phyloP scores from a whole-genome alignment of 2,329 filamentous ascomycete species.

The Allantophomopsis cytisporea region DNA sequence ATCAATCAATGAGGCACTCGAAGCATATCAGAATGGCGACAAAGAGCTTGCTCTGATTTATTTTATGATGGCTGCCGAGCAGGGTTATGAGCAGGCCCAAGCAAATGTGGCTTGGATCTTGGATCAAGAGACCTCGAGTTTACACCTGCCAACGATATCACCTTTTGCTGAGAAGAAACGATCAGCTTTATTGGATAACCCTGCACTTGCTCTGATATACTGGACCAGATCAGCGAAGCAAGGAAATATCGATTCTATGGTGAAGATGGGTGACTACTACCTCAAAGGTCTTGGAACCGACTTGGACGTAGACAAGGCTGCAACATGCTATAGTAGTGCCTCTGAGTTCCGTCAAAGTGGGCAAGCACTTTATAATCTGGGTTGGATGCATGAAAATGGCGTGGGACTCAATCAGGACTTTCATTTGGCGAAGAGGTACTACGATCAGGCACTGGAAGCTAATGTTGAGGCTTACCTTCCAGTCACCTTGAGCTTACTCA shows the following conservation, averaged over 20 bases:
- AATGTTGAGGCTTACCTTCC: slow-evolving; percentile 91
- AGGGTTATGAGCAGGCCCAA: slow-evolving; percentile 58
- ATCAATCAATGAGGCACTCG: slow-evolving; percentile 52
- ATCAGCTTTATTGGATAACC: slow-evolving; percentile 36
- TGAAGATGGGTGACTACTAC: slow-evolving; percentile 99
- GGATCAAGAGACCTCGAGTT: slow-evolving; percentile 43
- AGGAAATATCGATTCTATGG: slow-evolving; percentile 80
- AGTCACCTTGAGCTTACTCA: slow-evolving; percentile 76
- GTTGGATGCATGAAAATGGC: slow-evolving; percentile 99
- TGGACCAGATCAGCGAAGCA: slow-evolving; percentile 94
- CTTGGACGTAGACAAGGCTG: slow-evolving; percentile 69
- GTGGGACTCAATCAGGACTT: slow-evolving; percentile 89
- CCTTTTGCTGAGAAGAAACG: slow-evolving; percentile 19
- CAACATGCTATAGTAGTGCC: slow-evolving; percentile 82
- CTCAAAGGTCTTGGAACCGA: slow-evolving; percentile 65
- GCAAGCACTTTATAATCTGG: slow-evolving; percentile 91
- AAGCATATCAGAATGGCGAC: slow-evolving; percentile 49
- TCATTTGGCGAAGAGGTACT: slow-evolving; percentile 91
- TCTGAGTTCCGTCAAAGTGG: slow-evolving; percentile 86
- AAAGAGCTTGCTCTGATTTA: slow-evolving; percentile 48
- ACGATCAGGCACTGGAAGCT: slow-evolving; percentile 82
- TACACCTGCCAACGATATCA: slow-evolving; percentile 26
- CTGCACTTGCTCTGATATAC: slow-evolving; percentile 54
- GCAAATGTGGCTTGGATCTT: slow-evolving; percentile 61
- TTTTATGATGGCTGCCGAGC: slow-evolving; percentile 62